These are phyloP conservation scores for Kwoniella newhampshirensis DNA, from an alignment of 768 basidiomycete genomes.

Conservation along the genomic window DNA sequence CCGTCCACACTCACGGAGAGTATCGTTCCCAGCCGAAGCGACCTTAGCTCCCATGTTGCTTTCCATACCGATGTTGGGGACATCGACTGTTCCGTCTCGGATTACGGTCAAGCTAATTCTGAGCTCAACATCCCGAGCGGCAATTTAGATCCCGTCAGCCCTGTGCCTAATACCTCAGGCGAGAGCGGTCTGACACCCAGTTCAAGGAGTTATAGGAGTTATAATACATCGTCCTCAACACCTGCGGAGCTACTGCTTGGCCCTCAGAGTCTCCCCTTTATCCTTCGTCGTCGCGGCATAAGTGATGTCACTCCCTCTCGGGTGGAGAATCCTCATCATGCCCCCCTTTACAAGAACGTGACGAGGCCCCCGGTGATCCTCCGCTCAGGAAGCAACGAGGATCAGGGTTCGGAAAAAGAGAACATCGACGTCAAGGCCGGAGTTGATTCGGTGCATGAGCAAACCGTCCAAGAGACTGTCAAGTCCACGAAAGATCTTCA, in stretches of 20 bases:
- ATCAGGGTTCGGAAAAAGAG: background rate
- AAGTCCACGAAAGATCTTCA: background rate
- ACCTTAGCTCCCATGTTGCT: background rate
- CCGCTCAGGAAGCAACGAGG: background rate
- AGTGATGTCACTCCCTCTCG: background rate
- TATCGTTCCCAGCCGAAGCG: background rate
- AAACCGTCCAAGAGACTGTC: background rate
- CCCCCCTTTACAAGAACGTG: too few relatives aligned
- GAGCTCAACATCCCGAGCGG: background rate
- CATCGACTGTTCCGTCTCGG: slow-evolving; percentile 4
- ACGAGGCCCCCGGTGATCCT: slow-evolving; percentile 3
- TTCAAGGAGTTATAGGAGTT: slow-evolving; percentile 4
- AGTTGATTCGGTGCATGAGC: background rate
- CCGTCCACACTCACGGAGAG: background rate
- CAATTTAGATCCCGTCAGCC: background rate
- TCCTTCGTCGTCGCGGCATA: background rate
- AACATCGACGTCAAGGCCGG: background rate
- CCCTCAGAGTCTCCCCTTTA: slow-evolving; percentile 1
- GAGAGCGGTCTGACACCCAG: slow-evolving; percentile 7
- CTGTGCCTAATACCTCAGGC: background rate
- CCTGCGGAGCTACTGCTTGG: slow-evolving; percentile 14
- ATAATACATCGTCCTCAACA: too few relatives aligned
- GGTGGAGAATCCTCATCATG: too few relatives aligned
- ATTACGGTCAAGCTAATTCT: background rate
- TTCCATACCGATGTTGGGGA: background rate